phyloP scores from a whole-genome alignment of 2,329 filamentous ascomycete genomes.

The Diaporthe vexans region DNA sequence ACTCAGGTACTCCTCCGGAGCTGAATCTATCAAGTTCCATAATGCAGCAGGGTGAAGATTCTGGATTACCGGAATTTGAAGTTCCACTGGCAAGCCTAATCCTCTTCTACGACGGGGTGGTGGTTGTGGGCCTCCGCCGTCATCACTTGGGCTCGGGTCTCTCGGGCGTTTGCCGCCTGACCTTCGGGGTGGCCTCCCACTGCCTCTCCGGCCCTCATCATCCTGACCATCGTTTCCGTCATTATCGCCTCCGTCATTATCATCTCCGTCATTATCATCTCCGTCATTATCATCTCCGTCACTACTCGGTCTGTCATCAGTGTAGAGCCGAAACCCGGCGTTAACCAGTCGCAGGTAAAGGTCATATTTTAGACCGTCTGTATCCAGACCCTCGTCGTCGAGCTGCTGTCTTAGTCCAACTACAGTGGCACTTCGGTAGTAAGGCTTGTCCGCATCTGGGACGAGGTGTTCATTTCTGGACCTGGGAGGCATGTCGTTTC shows the following conservation, averaged over 20 bases:
- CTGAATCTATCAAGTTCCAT: background rate
- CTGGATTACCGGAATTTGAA: background rate
- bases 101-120: background rate
- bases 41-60: background rate
- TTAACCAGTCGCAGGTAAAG: background rate
- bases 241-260: background rate
- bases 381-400: background rate
- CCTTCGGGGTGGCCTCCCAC: too few species aligned
- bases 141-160: background rate
- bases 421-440: background rate
- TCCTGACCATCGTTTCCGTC: background rate
- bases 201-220: background rate
- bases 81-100: background rate
- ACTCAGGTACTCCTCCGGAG: background rate
- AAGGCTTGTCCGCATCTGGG: background rate
- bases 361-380: background rate
- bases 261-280: background rate
- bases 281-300: background rate
- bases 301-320: background rate
- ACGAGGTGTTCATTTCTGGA: background rate
- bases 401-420: background rate
- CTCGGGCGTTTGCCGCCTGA: background rate
- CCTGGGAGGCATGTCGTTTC: too few species aligned
- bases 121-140: background rate
- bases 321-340: background rate